Base-by-base conservation (phyloP, 495 filamentous ascomycete species). In the Schizothecium vesticola region DNA sequence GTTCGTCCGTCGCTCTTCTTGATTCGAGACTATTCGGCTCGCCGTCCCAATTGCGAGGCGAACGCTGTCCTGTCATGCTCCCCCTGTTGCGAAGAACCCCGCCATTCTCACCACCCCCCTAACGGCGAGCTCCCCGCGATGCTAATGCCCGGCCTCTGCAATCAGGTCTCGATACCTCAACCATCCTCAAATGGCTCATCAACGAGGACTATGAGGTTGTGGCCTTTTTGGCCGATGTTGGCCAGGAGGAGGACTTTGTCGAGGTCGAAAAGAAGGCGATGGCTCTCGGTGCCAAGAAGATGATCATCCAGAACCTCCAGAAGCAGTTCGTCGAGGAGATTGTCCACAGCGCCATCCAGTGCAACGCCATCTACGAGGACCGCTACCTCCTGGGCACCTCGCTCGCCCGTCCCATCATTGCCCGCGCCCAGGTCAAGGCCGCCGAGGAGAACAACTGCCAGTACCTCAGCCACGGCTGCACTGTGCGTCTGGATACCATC, bases 401-500 rank as follows among this genome's bases (percentile, higher is more conserved):
- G 26, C 85, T 97, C 36, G 94, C 94, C 72, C 89, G 94, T 56
- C 94, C 94, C 51, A 88, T 97, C 71, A 97, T 97, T 73, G 93
- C 93, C 63, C 87, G 93, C 65, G 89, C 89, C 36, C 90, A 93
- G 84, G 76, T 81, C 67, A 76, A 70, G 10, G 90, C 91, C 67
- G 93, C 93, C 21, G 79, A 88, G 74, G 78, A 88, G 73, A 85
- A 90, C 77, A 84, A 86, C 51, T 92, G 90, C 76, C 71, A 88
- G 70, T 80, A 83, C 61, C 82, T 94, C 73, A 88, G 86, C 70
- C 92, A 94, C 82, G 91, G 92, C 67, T 93, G 90, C 82, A 94
- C 92, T 25, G 91, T 66, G 59, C 55, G 64, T 66, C 13, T 33
- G 3, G 19, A 10, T 13, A 26, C 29, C 61, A 22, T 12, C 43